phyloP scores from a whole-genome alignment of 257 asterid genomes.

The Ophiorrhiza pumila region DNA sequence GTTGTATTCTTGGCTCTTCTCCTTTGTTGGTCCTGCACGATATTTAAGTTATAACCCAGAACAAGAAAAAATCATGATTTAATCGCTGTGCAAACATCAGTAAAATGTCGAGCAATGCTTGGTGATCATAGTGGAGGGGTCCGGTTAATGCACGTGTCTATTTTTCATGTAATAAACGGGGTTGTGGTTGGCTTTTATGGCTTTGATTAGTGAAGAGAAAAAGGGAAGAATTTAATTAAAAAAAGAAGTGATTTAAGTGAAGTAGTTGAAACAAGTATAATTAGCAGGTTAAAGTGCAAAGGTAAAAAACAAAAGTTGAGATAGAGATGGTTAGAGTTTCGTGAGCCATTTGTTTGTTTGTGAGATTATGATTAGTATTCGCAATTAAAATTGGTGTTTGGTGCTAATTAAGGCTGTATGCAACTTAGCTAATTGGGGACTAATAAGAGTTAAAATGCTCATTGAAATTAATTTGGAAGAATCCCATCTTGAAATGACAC shows the following conservation, averaged over 20 bases:
- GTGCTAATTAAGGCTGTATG: slow-evolving; percentile 15
- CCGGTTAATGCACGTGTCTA: slow-evolving; percentile 2
- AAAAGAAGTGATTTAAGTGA: too few relatives aligned
- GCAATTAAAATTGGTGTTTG: neutral
- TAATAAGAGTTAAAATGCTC: neutral
- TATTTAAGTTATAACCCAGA: neutral
- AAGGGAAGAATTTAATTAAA: neutral
- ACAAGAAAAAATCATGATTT: neutral
- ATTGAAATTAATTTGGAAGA: neutral
- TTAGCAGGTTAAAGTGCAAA: slow-evolving; percentile 5
- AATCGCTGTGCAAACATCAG: neutral
- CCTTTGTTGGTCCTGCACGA: neutral
- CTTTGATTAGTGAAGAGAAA: slow-evolving; percentile 9
- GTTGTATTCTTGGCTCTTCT: neutral
- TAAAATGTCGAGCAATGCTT: neutral
- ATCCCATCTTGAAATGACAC: neutral
- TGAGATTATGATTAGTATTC: neutral
- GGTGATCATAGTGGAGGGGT: slow-evolving; percentile 10
- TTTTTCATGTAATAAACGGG: slow-evolving; percentile 2
- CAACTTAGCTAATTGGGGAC: neutral
- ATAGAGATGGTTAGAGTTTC: slow-evolving; percentile 13
- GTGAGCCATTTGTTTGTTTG: slow-evolving; percentile 14
- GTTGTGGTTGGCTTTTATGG: neutral
- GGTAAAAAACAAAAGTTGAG: slow-evolving; percentile 3
- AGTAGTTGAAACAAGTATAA: too few relatives aligned